Conservation (phyloP, 2,329 filamentous ascomycete genomes). For the Trichoderma brevicompactum region DNA sequence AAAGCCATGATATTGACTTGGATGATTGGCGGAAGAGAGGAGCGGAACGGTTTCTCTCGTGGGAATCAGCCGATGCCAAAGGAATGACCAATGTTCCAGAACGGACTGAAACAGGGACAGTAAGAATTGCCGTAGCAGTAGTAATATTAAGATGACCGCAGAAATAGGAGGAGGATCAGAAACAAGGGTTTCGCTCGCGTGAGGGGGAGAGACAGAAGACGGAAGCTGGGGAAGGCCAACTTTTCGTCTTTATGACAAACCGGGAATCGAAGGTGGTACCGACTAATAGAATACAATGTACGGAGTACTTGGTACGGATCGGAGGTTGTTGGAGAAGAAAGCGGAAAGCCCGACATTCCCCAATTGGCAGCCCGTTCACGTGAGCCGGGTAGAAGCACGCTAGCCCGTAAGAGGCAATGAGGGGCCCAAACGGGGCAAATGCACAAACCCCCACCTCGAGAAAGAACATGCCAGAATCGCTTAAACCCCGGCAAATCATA, state of each 20-base stretch:
- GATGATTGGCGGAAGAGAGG: slow-evolving; percentile 28
- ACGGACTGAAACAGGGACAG: slow-evolving; percentile 3
- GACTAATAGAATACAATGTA: not conserved
- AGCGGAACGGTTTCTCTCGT: not conserved
- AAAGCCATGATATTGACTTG: slow-evolving; percentile 34
- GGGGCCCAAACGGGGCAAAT: slow-evolving; percentile 19
- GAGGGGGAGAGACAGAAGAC: slow-evolving; percentile 21
- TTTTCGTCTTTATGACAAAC: slow-evolving; percentile 12
- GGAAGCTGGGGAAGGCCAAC: slow-evolving; percentile 20
- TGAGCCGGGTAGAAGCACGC: not conserved
- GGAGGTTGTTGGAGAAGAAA: slow-evolving; percentile 16
- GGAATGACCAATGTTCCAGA: slow-evolving; percentile 17
- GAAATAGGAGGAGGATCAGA: slow-evolving; percentile 1
- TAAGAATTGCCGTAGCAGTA: not conserved
- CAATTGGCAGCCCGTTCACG: slow-evolving; percentile 21
- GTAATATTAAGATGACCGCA: not conserved
- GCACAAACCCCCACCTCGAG: slow-evolving; percentile 14
- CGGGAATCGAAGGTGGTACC: not conserved
- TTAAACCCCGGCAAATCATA: slow-evolving; percentile 19
- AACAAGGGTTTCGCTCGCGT: slow-evolving; percentile 12
- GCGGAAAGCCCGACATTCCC: slow-evolving; percentile 6
- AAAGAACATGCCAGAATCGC: slow-evolving; percentile 25
- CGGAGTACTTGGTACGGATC: slow-evolving; percentile 17
- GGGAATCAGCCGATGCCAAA: slow-evolving; percentile 19
- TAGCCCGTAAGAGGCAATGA: slow-evolving; percentile 13